Conservation (phyloP, 2,329 filamentous ascomycete genomes). For the Ploettnerulaceae sp. region DNA sequence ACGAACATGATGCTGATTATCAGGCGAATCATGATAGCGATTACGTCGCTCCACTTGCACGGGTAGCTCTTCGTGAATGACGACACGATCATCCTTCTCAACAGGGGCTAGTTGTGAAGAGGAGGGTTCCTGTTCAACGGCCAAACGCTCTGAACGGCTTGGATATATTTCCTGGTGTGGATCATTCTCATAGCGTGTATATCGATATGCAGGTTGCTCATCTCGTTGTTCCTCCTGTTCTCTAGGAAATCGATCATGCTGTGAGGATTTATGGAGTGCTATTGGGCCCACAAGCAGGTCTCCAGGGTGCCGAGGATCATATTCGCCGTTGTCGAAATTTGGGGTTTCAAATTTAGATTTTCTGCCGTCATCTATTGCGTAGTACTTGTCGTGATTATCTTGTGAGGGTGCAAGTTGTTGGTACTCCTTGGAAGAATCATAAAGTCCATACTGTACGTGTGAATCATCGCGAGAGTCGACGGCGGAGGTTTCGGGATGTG, state of each 20-base stretch:
- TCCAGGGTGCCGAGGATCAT: conserved; percentile 26
- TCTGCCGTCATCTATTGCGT: conserved; percentile 15
- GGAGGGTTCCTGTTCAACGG: conserved; percentile 17
- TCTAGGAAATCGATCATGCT: conserved; percentile 1
- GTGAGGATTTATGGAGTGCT: conserved; percentile 5
- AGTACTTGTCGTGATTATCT: conserved; percentile 33
- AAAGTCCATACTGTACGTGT: conserved; percentile 11
- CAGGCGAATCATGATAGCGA: conserved; percentile 22
- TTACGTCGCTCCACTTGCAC: conserved; percentile 16
- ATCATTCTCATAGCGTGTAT: conserved; percentile 13
- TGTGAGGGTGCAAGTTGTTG: conserved; percentile 27
- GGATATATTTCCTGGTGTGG: conserved; percentile 12
- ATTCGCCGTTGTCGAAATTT: conserved; percentile 23
- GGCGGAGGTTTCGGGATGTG: conserved; percentile 8
- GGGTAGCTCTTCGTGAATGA: conserved; percentile 21
- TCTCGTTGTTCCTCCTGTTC: conserved; percentile 3
- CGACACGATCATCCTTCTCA: conserved; percentile 18
- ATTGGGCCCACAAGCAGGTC: conserved; percentile 17
- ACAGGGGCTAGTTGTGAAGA: conserved; percentile 9
- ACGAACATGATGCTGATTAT: conserved; percentile 18
- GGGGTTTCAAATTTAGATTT: conserved; percentile 13
- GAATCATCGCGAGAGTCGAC: neutral
- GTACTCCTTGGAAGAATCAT: conserved; percentile 9
- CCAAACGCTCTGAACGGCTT: conserved; percentile 7
- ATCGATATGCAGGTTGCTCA: conserved; percentile 8